Base-by-base conservation (phyloP, 495 filamentous ascomycete genomes). In the Podospora australis region DNA sequence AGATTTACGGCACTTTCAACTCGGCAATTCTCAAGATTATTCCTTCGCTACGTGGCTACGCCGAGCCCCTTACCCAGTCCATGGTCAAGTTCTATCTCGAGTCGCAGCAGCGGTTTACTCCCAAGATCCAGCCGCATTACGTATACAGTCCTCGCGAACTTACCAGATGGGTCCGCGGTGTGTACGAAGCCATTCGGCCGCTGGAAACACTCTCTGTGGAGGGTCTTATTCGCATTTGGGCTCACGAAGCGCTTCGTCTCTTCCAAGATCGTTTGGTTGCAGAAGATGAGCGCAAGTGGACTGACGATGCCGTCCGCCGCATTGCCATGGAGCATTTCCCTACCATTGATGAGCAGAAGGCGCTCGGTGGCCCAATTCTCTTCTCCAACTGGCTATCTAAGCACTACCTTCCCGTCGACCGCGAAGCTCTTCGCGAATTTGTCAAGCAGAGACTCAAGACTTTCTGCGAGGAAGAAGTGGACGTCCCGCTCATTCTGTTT, bases 321-420 rank as follows among this genome's bases (percentile, higher is more conserved):
- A 87, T 96, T 66, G 92, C 92, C 8, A 65, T 92, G 39, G 87
- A 96, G 40, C 78, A 88, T 60, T 99, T 99, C 78, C 92, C 91
- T 1, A 91, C 78, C 16, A 90, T 97, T 53, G 86, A 96, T 52
- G 83, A 95, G 41, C 70, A 82, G 24, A 85, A 86, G 58, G 90
- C 94, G 25, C 76, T 99, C n/a, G 86, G 87, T 56, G 87, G 87
- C 0, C 92, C 92, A 3, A 97, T 99, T 42, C 70, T 99, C 23
- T 99, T 90, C 73, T 99, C 92, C 6, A 99, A 97, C 66, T 99
- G 92, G 92, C 78, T 97, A n/a, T 96, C 91, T 19, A 97, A 95
- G 78, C 83, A 99, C 63, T 99, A 99, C 59, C 82, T 97, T 19
- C 90, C 92, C 19, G 92, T 99, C 39, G 92, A 94, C 48, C 86